Base-by-base conservation (phyloP, 441 rosid genomes). In the Populus hybrid region DNA sequence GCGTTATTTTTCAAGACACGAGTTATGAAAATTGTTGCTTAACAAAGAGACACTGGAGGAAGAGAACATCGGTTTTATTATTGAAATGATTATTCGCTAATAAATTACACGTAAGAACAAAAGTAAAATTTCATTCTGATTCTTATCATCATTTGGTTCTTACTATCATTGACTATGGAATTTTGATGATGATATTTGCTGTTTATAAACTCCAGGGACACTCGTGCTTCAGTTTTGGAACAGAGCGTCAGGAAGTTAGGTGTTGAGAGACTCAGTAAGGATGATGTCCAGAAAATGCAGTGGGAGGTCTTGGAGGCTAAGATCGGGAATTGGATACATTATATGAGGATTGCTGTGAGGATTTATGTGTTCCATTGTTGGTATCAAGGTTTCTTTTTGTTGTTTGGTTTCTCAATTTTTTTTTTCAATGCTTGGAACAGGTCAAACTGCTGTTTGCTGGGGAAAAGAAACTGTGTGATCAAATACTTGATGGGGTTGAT, bases 281-380 rank as follows among this genome's bases (percentile, higher is more conserved):
- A 95, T 78, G 98, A 94, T 81, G 97, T 94, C 72, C 99, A 96
- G 88, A 96, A 85, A 89, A 90, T 96, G 99, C 99, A 89, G 61
- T 94, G 99, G 99, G 98, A 96, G 77, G 97, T 91, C 81, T 86
- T 96, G 85, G 98, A 96, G 85, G 95, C 98, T 32, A 96, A 96
- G 85, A 96, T 96, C 72, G 97, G 96, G 80, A 94, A 92, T 54
- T 96, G 99, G 98, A 93, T 94, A 79, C 98, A 93, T 86, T 91
- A 90, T 82, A 94, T 96, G 98, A 86, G 98, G 69, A 93, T 96
- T 80, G 87, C 98, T 36, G 98, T 96, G 84, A 83, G 90, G 54
- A 68, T 78, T 81, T 80, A 23, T 54, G 26, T 40, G 69, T 69
- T 59, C 73, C 26, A 61, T 34, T 26, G 46, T 11, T 20, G 40